phyloP scores from a whole-genome alignment of 164 flowering plant species.

The Vitis labrusca region DNA sequence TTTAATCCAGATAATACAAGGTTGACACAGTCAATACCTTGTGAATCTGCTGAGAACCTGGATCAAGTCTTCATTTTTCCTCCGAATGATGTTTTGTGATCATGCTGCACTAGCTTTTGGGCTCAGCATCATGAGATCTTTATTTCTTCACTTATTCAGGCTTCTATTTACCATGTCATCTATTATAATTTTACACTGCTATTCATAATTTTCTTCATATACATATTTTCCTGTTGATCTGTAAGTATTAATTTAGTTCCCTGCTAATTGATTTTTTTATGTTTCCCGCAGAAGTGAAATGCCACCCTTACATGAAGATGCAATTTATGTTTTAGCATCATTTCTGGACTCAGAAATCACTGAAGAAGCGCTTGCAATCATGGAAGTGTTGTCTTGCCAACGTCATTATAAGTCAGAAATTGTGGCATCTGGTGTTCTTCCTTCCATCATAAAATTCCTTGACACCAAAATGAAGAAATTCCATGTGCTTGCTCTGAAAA shows the following conservation, averaged over 20 bases:
- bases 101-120: too few relatives aligned
- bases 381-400: conserved; percentile 15
- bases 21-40: neutral
- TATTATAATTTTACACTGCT: neutral
- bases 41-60: neutral
- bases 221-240: neutral
- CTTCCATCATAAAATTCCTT: conserved; percentile 14
- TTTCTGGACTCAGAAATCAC: conserved; percentile 18
- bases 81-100: too few relatives aligned
- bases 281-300: conserved; percentile 9
- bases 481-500: conserved; percentile 8
- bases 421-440: conserved; percentile 18
- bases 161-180: too few relatives aligned
- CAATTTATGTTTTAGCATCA: conserved; percentile 10
- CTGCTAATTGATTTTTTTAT: neutral
- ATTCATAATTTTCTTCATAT: neutral
- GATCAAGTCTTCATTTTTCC: too few relatives aligned
- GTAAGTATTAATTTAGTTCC: neutral
- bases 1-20: too few relatives aligned
- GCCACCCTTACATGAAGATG: conserved; percentile 13
- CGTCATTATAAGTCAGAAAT: conserved; percentile 7
- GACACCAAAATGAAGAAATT: conserved; percentile 1
- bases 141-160: too few relatives aligned
- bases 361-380: conserved; percentile 15
- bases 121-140: too few relatives aligned